Evolutionary conservation across 495 filamentous ascomycete species (phyloP).

Genomic region (Penicillium canariense): DNA sequence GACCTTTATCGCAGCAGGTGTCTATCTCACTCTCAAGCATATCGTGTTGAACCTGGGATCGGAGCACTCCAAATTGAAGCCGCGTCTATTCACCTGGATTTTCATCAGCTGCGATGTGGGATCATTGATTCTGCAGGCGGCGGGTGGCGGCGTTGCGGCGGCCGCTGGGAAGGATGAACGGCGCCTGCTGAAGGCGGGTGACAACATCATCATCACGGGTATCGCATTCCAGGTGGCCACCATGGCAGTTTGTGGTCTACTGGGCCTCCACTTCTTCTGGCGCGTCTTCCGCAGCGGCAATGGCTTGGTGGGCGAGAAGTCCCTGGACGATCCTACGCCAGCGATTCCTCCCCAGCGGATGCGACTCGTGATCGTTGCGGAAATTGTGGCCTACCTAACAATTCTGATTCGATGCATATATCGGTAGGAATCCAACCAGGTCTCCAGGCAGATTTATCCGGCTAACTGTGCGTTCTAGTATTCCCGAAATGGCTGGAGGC

Average conservation of each 20-base stretch:
- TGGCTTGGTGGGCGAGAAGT: conserved; percentile 31
- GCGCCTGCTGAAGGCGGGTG: conserved; percentile 34
- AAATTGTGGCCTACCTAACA: conserved; percentile 55
- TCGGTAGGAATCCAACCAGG: conserved; percentile 37
- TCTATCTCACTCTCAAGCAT: conserved; percentile 70
- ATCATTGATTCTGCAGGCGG: conserved; percentile 61
- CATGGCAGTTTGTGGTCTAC: conserved; percentile 53
- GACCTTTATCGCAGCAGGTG: conserved; percentile 61
- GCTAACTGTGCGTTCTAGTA: conserved; percentile 28
- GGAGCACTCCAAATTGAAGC: conserved; percentile 52
- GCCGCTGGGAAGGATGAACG: conserved; percentile 24
- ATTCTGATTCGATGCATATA: conserved; percentile 68
- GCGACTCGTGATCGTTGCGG: conserved; percentile 48
- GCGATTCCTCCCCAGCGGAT: conserved; percentile 40
- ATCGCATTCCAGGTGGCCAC: conserved; percentile 69
- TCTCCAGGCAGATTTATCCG: neutral
- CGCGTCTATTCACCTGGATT: conserved; percentile 61
- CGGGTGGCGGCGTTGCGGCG: conserved; percentile 60
- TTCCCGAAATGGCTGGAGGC: conserved; percentile 65
- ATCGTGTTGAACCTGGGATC: conserved; percentile 55
- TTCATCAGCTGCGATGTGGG: conserved; percentile 67
- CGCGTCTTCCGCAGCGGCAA: conserved; percentile 38
- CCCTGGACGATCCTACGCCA: conserved; percentile 13
- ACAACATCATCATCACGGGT: conserved; percentile 69
- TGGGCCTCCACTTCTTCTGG: conserved; percentile 51